Evolutionary conservation across 2,329 filamentous ascomycete species (phyloP), one percentile per base, ranked within the genome.

Genomic region (Aspergillus costaricaensis): DNA sequence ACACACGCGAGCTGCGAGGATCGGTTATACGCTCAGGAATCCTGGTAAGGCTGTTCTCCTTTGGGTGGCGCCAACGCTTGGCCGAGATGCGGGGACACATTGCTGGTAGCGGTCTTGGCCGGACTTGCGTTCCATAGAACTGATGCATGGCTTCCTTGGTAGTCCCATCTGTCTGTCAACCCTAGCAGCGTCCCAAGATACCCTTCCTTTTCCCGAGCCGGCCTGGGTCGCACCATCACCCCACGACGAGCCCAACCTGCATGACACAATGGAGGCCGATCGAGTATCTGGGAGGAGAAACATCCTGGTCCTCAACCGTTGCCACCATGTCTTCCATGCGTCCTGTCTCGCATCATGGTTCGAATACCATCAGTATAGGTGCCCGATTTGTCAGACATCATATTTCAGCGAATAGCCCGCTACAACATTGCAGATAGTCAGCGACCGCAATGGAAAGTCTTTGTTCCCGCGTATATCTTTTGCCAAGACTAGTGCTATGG

Each of bases 331-430:
- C 25, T 74, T 74, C 36, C 72, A 74, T 43, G 49, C 65, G 2
- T 44, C 59, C 2, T 74, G 72, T 65, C 62, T 74, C 17, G 66
- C 64, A 12, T 69, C 70, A 39, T 74, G 70, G 71, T 70, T 72
- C 57, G 61, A 70, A 54, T 70, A 72, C 55, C 63, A 65, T 25
- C 67, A 62, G 44, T 72, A 71, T 55, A 67, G 60, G 15, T 74
- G 72, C 57, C 72, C 72, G 32, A 66, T 71, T 10, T 74, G 72
- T 60, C 70, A 72, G 62, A 63, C 67, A 21, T 66, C 63, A 19
- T 73, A 70, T 55, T 64, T 60, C 9, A 55, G 38, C 6, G 54
- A 60, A n/a, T 54, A 54, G 32, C 32, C 32, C 32, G 32, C 32
- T 36, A 36, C 32, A 36, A 36, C 32, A 36, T 36, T 36, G 32